Conservation (phyloP, 139 green algal species). For the Chlorella sp. region DNA sequence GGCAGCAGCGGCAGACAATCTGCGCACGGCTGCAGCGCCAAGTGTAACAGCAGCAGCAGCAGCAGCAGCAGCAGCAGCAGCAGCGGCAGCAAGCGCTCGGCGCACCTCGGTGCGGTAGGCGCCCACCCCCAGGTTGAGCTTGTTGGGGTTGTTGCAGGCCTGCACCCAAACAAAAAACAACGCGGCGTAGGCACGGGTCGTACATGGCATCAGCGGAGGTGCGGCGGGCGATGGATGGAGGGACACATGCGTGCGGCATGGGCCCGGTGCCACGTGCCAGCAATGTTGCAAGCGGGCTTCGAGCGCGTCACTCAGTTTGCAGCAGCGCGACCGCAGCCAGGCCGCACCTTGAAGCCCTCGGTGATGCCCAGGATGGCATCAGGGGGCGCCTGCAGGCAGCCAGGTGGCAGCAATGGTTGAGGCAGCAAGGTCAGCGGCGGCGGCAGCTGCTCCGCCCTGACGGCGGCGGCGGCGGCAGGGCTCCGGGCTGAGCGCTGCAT, state of each 20-base stretch:
- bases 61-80: not conserved
- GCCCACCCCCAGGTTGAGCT: constrained; percentile 97
- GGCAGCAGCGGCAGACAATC: not conserved
- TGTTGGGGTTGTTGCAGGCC: constrained; percentile 64
- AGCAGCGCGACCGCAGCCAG: too few relatives aligned
- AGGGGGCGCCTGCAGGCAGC: constrained; percentile 66
- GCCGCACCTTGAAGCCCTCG: constrained; percentile 85
- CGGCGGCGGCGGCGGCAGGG: not conserved
- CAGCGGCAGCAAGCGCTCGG: not conserved
- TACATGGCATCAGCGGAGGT: too few relatives aligned
- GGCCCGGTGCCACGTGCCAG: too few relatives aligned
- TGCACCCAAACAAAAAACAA: too few relatives aligned
- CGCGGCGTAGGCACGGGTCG: too few relatives aligned
- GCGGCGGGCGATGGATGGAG: too few relatives aligned
- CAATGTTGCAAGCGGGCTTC: too few relatives aligned
- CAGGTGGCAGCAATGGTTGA: not conserved
- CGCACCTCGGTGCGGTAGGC: constrained; percentile 88
- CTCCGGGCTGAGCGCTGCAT: not conserved
- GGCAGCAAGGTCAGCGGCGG: not conserved
- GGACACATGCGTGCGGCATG: too few relatives aligned
- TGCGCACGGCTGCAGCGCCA: too few relatives aligned
- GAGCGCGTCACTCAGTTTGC: too few relatives aligned
- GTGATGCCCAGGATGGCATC: constrained; percentile 95
- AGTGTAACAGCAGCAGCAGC: not conserved
- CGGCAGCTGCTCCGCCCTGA: not conserved